Base-by-base conservation (phyloP, 805 yeast species). In the Ogataea glucozyma region DNA sequence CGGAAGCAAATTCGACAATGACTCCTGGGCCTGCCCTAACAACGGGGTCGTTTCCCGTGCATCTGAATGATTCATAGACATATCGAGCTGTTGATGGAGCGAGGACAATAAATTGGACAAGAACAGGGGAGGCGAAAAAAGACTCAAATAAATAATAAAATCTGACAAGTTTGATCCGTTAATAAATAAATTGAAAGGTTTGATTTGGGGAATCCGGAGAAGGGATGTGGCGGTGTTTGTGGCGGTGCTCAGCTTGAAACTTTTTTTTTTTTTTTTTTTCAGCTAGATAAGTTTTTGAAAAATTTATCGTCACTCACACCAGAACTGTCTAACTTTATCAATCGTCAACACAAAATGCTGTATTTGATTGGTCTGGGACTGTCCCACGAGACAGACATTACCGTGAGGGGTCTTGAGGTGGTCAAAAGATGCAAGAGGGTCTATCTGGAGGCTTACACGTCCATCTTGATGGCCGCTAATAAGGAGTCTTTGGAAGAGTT, bases 371-470 rank as follows among this genome's bases (percentile, higher is more conserved):
- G 99, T 11, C 71, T 91, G 42, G 99, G 99, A 3, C 76, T 91
- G 35, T 88, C 97, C 3, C 82, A 89, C 58, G 93, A 81, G 53
- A 71, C 83, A 12, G 99, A 91, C 61, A 89, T 91, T 58, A 90
- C 98, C 1, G 97, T 91, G 12, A 83, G 97, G 55, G 99, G 99
- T 1, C 72, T 93, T 21, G 89, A 91, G 57, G 78, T 83, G 3
- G 89, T 93, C 43, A 83, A 76, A 57, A 77, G 74, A 62, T 89
- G 97, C 67, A 81, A 85, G 57, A 73, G 97, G 31, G 96, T 91
- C n/a, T 91, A 91, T 56, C 71, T 93, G 43, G 99, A 91, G 68
- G 97, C 95, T 3, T 91, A 91, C 66, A 91, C 99, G 3, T 85
- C 96, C 29, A 91, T 91, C 49, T 70, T 93, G 45, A 91, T 93